Conservation (phyloP, 2,329 filamentous ascomycete species). For the Aspergillus neotritici region DNA sequence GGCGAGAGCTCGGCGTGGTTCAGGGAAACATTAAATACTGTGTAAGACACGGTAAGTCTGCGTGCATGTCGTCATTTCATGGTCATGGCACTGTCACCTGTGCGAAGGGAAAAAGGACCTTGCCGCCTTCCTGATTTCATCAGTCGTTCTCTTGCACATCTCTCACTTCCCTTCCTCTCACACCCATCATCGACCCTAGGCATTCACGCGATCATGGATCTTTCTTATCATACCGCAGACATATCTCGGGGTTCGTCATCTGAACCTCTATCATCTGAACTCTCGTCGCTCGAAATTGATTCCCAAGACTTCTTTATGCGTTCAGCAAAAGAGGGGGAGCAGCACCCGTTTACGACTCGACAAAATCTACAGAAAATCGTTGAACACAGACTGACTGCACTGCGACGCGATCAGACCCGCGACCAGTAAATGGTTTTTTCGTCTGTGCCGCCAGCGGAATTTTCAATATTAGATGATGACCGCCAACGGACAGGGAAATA, state of each 20-base stretch:
- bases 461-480: conserved; percentile 15
- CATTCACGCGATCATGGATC: no score
- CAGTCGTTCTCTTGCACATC: no score
- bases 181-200: conserved; percentile 6
- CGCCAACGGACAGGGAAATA: conserved; percentile 13
- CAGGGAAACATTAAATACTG: no score
- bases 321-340: conserved; percentile 10
- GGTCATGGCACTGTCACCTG: no score
- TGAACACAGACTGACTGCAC: conserved; percentile 9
- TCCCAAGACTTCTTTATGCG: conserved; percentile 11
- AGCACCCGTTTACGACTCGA: conserved; percentile 12
- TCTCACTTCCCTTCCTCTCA: conserved; percentile 6
- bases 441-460: conserved; percentile 10
- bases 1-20: no score
- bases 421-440: conserved; percentile 17
- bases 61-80: no score
- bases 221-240: no score
- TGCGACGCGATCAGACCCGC: conserved; percentile 13
- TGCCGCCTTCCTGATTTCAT: no score
- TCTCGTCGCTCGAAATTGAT: not conserved
- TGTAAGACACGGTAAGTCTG: no score
- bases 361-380: conserved; percentile 11
- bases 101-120: no score
- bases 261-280: no score
- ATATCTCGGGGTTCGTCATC: conserved; percentile 6